Conservation (phyloP, 108 stramenopile species). For the Cyclotella choctawhatcheeana region DNA sequence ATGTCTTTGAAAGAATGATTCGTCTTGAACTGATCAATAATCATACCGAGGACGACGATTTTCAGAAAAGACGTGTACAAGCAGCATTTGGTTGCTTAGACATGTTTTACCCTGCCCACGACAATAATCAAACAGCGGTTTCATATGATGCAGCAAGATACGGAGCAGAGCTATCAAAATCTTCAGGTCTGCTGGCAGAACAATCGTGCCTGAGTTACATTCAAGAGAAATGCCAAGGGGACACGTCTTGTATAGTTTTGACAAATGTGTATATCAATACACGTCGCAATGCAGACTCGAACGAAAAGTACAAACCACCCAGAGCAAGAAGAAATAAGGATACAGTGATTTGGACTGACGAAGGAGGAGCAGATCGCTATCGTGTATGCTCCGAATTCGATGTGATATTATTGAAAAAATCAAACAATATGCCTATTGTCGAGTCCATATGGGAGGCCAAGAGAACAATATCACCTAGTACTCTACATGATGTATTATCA, state of each 20-base stretch:
- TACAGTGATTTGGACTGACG: slow-evolving; percentile 35
- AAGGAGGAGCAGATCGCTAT: slow-evolving; percentile 15
- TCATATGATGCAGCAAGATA: too few species aligned
- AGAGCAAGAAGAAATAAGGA: slow-evolving; percentile 16
- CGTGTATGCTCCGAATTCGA: slow-evolving; percentile 42
- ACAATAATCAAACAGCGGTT: background rate
- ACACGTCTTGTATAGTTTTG: slow-evolving; percentile 9
- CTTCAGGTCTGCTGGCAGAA: slow-evolving; percentile 25
- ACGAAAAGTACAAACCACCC: slow-evolving; percentile 18
- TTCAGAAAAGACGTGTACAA: slow-evolving; percentile 17
- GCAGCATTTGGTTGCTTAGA: slow-evolving; percentile 28
- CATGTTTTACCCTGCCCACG: slow-evolving; percentile 16
- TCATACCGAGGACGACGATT: background rate
- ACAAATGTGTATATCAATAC: slow-evolving; percentile 34
- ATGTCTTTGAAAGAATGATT: slow-evolving; percentile 29
- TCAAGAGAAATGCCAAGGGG: background rate
- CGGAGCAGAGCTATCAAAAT: background rate
- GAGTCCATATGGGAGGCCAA: slow-evolving; percentile 44
- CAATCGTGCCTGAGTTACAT: slow-evolving; percentile 23
- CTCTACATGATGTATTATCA: slow-evolving; percentile 34
- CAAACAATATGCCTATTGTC: background rate
- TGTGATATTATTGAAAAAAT: slow-evolving; percentile 8
- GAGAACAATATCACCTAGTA: slow-evolving; percentile 38
- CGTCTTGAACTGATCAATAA: slow-evolving; percentile 19
- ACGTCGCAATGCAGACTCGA: slow-evolving; percentile 4